Base-by-base conservation (phyloP, 2,329 filamentous ascomycete genomes). In the Knoxdaviesia proteae region DNA sequence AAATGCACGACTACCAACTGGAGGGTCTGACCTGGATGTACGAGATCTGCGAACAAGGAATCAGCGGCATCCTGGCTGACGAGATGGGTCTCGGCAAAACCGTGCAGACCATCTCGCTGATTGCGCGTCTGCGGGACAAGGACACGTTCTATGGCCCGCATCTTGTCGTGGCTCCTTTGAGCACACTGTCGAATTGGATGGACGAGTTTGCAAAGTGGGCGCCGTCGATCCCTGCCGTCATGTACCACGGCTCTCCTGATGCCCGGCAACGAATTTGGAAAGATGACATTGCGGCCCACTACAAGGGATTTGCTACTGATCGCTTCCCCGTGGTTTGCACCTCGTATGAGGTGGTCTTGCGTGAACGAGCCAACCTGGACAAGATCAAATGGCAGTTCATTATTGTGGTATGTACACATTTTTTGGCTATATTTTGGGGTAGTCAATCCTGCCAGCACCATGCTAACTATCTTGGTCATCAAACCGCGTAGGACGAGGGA, bases 21-120 rank as follows among this genome's bases (percentile, higher is more conserved):
- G 88, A 96, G 55, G 90, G 90, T 0, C 59, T 98, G 1, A 92
- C 93, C 0, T 98, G 90, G 90, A 78, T 98, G 65, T 93, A 81
- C 51, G 84, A 94, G 65, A 71, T 75, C 42, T 73, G 69, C 44
- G 60, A 68, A 2, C 90, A 94, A 52, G 87, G 87, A 7, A 72
- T 94, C 57, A 92, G 84, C 49, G 87, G 87, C 1, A 94, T 94
- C 45, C 58, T 94, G 33, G 87, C 87, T 0, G 87, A 94, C 51
- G 87, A 94, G 57, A 94, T 94, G 87, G 87, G 87, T 0, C 60
- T 94, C 5, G 73, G 84, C 5, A 94, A 94, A 63, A 94, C 87
- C 0, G 74, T 94, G 1, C 87, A 94, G 54, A 86, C 84, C 0
- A 93, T 94, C 36, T 78, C 84, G 0, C 69, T 94, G 47, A 77